phyloP scores from a whole-genome alignment of 768 basidiomycete species.

The Suillus fuscotomentosus region DNA sequence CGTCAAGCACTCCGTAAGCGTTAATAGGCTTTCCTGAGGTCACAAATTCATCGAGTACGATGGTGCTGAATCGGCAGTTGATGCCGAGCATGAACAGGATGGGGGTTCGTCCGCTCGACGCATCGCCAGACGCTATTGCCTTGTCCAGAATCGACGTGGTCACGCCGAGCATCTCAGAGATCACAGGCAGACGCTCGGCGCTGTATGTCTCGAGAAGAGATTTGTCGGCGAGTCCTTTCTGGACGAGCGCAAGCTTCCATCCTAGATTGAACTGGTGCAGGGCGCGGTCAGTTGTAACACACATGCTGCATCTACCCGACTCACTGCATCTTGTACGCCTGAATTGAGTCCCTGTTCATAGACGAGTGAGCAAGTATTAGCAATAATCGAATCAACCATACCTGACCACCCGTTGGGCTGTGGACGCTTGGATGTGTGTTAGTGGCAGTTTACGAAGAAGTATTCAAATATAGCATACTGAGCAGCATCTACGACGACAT shows the following conservation, averaged over 20 bases:
- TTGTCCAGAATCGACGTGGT: slow-evolving; percentile 19
- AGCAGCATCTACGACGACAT: slow-evolving; percentile 18
- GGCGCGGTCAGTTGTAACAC: neutral
- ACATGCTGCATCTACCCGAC: slow-evolving; percentile 15
- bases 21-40: slow-evolving; percentile 9
- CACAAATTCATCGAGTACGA: slow-evolving; percentile 20
- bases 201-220: slow-evolving; percentile 38
- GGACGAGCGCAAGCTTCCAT: slow-evolving; percentile 43
- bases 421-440: slow-evolving; percentile 13
- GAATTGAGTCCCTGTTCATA: slow-evolving; percentile 18
- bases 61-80: slow-evolving; percentile 25
- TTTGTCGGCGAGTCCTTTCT: slow-evolving; percentile 29
- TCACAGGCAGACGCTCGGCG: slow-evolving; percentile 41
- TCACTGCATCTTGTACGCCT: slow-evolving; percentile 23
- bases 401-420: slow-evolving; percentile 22
- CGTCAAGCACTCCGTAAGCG: slow-evolving; percentile 8
- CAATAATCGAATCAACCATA: neutral
- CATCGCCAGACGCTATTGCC: neutral
- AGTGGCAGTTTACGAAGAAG: neutral
- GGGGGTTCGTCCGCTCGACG: neutral
- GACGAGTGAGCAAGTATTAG: neutral
- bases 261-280: slow-evolving; percentile 34
- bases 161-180: slow-evolving; percentile 37
- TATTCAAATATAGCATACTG: slow-evolving; percentile 11
- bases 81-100: slow-evolving; percentile 19